Percentiles rank a stretch among this genome's conserved stretches.
These are phyloP conservation scores for Boechera stricta DNA, from an alignment of 345 rosid species.

Conservation along the genomic window DNA sequence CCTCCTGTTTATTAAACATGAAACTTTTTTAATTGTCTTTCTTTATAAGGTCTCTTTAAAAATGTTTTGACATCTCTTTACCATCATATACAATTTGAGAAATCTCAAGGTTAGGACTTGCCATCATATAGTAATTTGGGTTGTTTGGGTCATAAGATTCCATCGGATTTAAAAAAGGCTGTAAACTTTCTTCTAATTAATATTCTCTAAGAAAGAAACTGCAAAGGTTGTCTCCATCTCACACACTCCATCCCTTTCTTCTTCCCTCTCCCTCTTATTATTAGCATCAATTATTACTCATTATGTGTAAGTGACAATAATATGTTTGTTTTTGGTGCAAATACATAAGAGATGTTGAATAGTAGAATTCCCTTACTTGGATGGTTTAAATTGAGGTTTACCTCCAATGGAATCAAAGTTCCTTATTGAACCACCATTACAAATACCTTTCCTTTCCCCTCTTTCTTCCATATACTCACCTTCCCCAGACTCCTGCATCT, in stretches of 20 bases:
- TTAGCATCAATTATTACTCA: not conserved
- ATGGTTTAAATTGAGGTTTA: slow-evolving; percentile 35
- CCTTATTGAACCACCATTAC: slow-evolving; percentile 44
- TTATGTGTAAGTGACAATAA: not conserved
- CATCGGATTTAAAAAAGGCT: slow-evolving; percentile 7
- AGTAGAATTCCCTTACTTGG: slow-evolving; percentile 14
- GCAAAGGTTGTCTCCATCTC: slow-evolving; percentile 18
- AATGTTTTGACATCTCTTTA: not conserved
- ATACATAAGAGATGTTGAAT: not conserved
- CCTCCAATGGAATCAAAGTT: slow-evolving; percentile 54
- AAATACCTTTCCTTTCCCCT: slow-evolving; percentile 55
- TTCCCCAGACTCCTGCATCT: slow-evolving; percentile 16
- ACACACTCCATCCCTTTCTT: slow-evolving; percentile 43
- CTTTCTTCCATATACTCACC: slow-evolving; percentile 49
- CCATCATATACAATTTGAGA: not conserved
- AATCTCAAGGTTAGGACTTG: not conserved
- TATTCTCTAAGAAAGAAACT: slow-evolving; percentile 1
- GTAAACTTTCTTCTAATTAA: slow-evolving; percentile 14
- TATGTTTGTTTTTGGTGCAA: not conserved
- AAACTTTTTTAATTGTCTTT: too few relatives aligned
- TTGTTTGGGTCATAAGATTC: not conserved
- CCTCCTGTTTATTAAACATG: too few relatives aligned
- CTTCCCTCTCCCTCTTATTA: slow-evolving; percentile 5
- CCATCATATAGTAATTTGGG: not conserved
- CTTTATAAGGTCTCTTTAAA: not conserved